These are phyloP conservation scores for Aureobasidium namibiae DNA, from an alignment of 2,329 filamentous ascomycete species.

Conservation along the genomic window DNA sequence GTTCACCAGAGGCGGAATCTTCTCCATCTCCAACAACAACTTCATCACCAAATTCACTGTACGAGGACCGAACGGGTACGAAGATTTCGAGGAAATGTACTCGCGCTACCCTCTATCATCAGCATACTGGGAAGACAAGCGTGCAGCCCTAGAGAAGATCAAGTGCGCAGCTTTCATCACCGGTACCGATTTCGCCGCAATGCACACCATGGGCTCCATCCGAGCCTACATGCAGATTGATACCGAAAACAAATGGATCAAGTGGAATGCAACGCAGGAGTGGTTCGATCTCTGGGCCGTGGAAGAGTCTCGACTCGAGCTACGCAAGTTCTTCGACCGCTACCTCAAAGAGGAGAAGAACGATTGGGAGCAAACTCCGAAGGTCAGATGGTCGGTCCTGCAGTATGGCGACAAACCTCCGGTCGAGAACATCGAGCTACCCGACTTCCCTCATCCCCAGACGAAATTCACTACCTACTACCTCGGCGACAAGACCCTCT, in stretches of 20 bases:
- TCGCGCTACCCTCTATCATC: conserved; percentile 17
- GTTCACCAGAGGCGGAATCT: conserved; percentile 35
- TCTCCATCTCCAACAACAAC: conserved; percentile 33
- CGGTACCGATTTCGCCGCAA: conserved; percentile 18
- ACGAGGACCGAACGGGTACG: conserved; percentile 17
- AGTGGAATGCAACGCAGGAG: conserved; percentile 34
- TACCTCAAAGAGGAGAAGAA: conserved; percentile 39
- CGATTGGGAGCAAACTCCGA: conserved; percentile 40
- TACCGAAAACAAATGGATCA: conserved; percentile 37
- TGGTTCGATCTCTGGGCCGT: conserved; percentile 38
- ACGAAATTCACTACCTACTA: conserved; percentile 8
- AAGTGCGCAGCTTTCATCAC: conserved; percentile 20
- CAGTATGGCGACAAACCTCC: conserved; percentile 29
- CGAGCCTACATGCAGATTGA: conserved; percentile 32
- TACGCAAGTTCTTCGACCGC: conserved; percentile 38
- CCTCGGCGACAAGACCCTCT: conserved; percentile 12
- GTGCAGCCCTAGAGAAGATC: conserved; percentile 21
- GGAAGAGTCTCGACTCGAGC: conserved; percentile 28
- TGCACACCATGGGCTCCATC: conserved; percentile 20
- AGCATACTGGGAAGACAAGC: conserved; percentile 22
- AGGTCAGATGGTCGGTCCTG: conserved; percentile 35
- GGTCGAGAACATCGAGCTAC: conserved; percentile 26
- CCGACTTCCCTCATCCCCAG: conserved; percentile 21
- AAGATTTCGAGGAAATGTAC: conserved; percentile 20
- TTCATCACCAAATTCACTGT: conserved; percentile 21